Conservation (phyloP, 208 protist species). For the Acanthamoeba healyi region DNA sequence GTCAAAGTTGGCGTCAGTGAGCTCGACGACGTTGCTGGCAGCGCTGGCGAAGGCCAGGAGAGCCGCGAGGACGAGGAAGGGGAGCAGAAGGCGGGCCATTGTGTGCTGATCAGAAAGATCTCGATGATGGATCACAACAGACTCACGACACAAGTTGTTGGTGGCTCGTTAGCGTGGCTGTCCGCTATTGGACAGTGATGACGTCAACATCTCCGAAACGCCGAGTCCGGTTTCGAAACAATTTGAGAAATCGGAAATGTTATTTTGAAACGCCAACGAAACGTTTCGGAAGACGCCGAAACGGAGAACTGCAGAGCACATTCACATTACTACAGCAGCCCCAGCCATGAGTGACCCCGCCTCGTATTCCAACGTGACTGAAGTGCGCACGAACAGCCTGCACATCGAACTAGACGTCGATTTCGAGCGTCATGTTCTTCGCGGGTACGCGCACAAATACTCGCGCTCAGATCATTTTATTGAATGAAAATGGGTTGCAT, state of each 20-base stretch:
- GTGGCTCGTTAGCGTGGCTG: conserved; percentile 76
- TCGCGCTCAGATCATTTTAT: not conserved
- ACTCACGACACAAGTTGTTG: not conserved
- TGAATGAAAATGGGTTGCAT: not conserved
- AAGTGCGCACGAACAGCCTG: conserved; percentile 32
- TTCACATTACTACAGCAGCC: too few relatives aligned
- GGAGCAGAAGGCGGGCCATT: not conserved
- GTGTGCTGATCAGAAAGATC: not conserved
- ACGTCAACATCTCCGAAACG: not conserved
- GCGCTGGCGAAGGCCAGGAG: conserved; percentile 37
- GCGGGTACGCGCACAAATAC: not conserved
- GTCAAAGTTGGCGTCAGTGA: conserved; percentile 64
- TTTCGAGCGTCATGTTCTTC: conserved; percentile 56
- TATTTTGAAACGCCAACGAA: not conserved
- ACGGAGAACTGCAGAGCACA: too few relatives aligned
- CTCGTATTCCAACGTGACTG: conserved; percentile 62
- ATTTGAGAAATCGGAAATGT: too few relatives aligned
- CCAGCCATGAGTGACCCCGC: not conserved
- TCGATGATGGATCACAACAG: not conserved
- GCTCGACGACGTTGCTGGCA: conserved; percentile 84
- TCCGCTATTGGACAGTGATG: conserved; percentile 63
- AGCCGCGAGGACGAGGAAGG: not conserved
- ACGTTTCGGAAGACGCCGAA: not conserved
- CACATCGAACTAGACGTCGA: conserved; percentile 20
- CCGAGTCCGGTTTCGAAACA: not conserved